Conservation (phyloP, 2,329 filamentous ascomycete genomes). For the Fusarium keratoplasticum region DNA sequence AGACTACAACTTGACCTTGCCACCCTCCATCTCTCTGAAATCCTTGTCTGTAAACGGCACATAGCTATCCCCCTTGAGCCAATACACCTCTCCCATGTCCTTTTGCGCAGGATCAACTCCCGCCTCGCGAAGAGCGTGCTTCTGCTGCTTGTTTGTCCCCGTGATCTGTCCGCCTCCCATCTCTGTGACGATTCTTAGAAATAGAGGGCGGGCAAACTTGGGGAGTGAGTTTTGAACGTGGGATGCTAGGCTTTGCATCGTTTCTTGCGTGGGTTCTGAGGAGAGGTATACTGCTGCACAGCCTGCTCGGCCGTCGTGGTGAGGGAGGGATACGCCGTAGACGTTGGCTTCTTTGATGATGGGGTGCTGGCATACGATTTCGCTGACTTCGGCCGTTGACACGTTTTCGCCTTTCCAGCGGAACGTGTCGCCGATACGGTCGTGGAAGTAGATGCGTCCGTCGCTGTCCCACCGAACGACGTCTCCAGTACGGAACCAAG, state of each 20-base stretch:
- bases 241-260: constrained; percentile 69
- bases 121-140: constrained; percentile 76
- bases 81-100: constrained; percentile 67
- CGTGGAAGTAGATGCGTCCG: constrained; percentile 82
- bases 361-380: constrained; percentile 75
- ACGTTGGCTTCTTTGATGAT: constrained; percentile 83
- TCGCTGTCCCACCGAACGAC: constrained; percentile 77
- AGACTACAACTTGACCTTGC: constrained; percentile 72
- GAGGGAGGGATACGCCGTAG: constrained; percentile 82
- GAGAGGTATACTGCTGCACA: constrained; percentile 78
- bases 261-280: constrained; percentile 53
- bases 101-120: constrained; percentile 72
- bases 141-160: constrained; percentile 91
- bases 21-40: constrained; percentile 75
- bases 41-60: constrained; percentile 73
- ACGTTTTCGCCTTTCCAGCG: constrained; percentile 89
- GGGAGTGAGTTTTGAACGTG: constrained; percentile 72
- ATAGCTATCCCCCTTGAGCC: constrained; percentile 75
- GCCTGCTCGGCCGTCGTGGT: constrained; percentile 86
- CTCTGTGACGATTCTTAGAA: constrained; percentile 74
- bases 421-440: constrained; percentile 83
- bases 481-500: constrained; percentile 88
- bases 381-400: constrained; percentile 83
- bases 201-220: constrained; percentile 80
- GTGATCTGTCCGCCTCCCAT: constrained; percentile 72